Conservation (phyloP, 176 grass and related monocot species). For the Juncus inflexus region DNA sequence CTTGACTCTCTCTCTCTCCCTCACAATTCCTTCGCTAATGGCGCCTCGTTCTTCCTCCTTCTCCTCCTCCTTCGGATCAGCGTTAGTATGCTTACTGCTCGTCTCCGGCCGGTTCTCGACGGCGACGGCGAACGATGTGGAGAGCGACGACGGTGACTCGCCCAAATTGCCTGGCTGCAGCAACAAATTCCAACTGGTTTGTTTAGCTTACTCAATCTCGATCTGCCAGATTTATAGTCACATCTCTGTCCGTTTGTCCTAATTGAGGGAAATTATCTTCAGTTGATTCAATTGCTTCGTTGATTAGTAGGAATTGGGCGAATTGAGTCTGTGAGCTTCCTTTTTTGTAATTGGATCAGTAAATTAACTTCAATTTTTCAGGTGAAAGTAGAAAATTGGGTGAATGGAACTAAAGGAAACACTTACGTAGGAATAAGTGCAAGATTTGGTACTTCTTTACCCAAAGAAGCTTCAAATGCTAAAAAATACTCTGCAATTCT, state of each 20-base stretch:
- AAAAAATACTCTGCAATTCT: conserved; percentile 51
- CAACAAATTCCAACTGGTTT: conserved; percentile 92
- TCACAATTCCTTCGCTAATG: conserved; percentile 16
- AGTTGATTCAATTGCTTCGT: conserved; percentile 4
- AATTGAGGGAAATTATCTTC: background rate
- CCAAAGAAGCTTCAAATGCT: conserved; percentile 44
- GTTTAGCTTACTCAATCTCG: conserved; percentile 6
- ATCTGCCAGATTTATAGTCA: background rate
- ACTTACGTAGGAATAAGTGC: conserved; percentile 73
- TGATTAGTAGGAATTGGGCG: background rate
- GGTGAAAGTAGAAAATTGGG: conserved; percentile 91
- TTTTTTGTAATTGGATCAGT: too few species aligned
- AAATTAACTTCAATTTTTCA: conserved; percentile 28
- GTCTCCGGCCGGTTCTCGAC: conserved; percentile 13
- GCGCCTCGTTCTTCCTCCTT: conserved; percentile 3
- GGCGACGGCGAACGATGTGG: conserved; percentile 55
- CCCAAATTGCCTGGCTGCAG: conserved; percentile 59
- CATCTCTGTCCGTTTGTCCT: too few species aligned
- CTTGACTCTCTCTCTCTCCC: background rate
- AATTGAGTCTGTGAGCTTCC: conserved; percentile 9
- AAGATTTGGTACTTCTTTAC: conserved; percentile 60
- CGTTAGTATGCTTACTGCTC: conserved; percentile 38
- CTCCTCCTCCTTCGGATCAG: background rate
- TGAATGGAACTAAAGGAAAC: conserved; percentile 57
- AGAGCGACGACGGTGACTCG: conserved; percentile 49